A percentile compares a stretch with the other conserved stretches of the same genome.
Evolutionary conservation across 306 rosid genomes (phyloP).

Genomic region (Vigna mungo): DNA sequence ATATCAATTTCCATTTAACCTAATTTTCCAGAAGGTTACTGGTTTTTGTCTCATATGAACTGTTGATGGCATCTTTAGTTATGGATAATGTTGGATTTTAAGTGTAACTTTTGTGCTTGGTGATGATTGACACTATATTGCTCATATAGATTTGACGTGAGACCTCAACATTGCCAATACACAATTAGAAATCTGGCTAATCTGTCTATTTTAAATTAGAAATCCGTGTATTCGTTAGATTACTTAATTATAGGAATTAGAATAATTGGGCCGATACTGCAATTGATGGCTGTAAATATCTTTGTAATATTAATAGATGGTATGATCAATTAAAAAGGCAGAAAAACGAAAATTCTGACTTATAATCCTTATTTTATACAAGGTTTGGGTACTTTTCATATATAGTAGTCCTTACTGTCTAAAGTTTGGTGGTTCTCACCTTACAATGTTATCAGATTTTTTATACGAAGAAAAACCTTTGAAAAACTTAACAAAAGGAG

Average conservation of each 20-base stretch:
- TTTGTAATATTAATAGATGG: too few relatives aligned
- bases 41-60: constrained; percentile 40
- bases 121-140: neutral
- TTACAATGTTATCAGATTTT: neutral
- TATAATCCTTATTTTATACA: neutral
- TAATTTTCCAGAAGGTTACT: too few relatives aligned
- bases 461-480: too few relatives aligned
- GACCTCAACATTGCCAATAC: too few relatives aligned
- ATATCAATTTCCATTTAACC: too few relatives aligned
- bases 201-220: neutral
- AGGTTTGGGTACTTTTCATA: neutral
- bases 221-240: neutral
- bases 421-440: neutral
- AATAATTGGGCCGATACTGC: neutral
- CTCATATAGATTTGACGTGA: too few relatives aligned
- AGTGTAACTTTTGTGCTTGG: constrained; percentile 23
- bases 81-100: constrained; percentile 33
- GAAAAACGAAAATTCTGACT: too few relatives aligned
- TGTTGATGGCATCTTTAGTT: constrained; percentile 37
- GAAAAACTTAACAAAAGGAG: too few relatives aligned
- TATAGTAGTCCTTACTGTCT: too few relatives aligned
- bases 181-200: too few relatives aligned
- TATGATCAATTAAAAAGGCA: too few relatives aligned
- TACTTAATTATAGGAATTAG: neutral
- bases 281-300: neutral